Percentiles rank a stretch among this genome's conserved stretches.
Evolutionary conservation across 805 yeast species (phyloP).

Genomic region (Pichia scutulata): DNA sequence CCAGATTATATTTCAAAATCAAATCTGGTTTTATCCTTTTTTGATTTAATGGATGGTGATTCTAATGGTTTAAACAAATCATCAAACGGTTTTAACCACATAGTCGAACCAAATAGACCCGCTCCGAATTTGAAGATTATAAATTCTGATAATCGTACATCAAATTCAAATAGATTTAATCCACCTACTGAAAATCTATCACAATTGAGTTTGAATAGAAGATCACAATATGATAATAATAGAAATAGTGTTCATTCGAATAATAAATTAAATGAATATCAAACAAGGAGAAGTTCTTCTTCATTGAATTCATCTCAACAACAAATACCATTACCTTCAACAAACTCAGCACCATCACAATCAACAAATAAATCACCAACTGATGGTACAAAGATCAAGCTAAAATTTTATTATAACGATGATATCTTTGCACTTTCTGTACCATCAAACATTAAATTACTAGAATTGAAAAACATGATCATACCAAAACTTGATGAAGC

Average conservation of each 20-base stretch:
- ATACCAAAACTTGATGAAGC: constrained; percentile 27
- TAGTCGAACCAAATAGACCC: constrained; percentile 22
- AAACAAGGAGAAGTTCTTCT: constrained; percentile 8
- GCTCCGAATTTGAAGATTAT: constrained; percentile 27
- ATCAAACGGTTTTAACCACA: constrained; percentile 14
- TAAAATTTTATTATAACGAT: constrained; percentile 71
- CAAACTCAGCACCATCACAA: background rate
- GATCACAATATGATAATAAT: constrained; percentile 40
- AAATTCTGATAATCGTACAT: constrained; percentile 16
- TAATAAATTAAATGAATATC: constrained; percentile 17
- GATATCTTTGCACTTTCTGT: constrained; percentile 65
- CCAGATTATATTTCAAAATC: constrained; percentile 73
- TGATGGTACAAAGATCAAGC: constrained; percentile 39
- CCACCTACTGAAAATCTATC: constrained; percentile 31
- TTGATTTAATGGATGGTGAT: constrained; percentile 61
- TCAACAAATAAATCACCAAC: constrained; percentile 8
- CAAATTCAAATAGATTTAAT: constrained; percentile 2
- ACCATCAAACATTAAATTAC: constrained; percentile 18
- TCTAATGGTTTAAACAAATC: constrained; percentile 10
- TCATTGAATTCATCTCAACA: constrained; percentile 1
- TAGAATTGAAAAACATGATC: constrained; percentile 21
- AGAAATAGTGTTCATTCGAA: constrained; percentile 14
- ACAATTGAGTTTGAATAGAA: constrained; percentile 43
- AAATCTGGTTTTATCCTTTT: constrained; percentile 59
- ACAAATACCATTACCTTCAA: background rate